A percentile compares a stretch with the other conserved stretches of the same genome.
phyloP scores from a whole-genome alignment of 2,329 filamentous ascomycete species.

The Apiospora sp. region DNA sequence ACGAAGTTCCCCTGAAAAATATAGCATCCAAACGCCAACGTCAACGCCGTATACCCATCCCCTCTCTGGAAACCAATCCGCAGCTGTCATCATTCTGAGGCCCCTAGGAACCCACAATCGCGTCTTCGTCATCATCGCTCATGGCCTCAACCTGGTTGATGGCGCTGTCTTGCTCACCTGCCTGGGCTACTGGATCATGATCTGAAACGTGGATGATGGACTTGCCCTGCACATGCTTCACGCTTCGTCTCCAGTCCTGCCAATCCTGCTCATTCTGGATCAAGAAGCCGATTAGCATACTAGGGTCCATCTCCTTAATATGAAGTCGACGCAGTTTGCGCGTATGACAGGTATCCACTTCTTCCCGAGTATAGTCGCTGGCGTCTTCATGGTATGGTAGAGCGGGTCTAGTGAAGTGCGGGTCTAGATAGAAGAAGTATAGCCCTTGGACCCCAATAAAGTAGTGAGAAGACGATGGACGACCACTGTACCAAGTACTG shows the following conservation, averaged over 20 bases:
- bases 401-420: conserved; percentile 82
- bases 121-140: conserved; percentile 70
- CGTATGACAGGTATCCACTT: conserved; percentile 87
- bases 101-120: conserved; percentile 11
- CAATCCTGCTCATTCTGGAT: conserved; percentile 86
- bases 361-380: conserved; percentile 70
- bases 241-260: conserved; percentile 79
- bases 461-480: conserved; percentile 84
- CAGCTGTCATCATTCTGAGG: neutral
- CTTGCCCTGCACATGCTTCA: conserved; percentile 81
- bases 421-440: conserved; percentile 92
- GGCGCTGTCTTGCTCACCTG: conserved; percentile 72
- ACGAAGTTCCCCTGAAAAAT: conserved; percentile 28
- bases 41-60: conserved; percentile 8
- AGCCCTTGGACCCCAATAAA: conserved; percentile 71
- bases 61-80: neutral
- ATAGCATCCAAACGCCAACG: conserved; percentile 28
- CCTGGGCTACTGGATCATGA: conserved; percentile 66
- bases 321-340: conserved; percentile 82
- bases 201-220: conserved; percentile 86
- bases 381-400: conserved; percentile 69
- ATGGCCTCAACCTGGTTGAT: conserved; percentile 91
- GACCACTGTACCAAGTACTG: conserved; percentile 57
- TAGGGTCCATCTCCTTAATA: conserved; percentile 94
- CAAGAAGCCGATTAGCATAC: conserved; percentile 95